Conservation (phyloP, 352 stramenopile species). For the Achlya hypogyna region DNA sequence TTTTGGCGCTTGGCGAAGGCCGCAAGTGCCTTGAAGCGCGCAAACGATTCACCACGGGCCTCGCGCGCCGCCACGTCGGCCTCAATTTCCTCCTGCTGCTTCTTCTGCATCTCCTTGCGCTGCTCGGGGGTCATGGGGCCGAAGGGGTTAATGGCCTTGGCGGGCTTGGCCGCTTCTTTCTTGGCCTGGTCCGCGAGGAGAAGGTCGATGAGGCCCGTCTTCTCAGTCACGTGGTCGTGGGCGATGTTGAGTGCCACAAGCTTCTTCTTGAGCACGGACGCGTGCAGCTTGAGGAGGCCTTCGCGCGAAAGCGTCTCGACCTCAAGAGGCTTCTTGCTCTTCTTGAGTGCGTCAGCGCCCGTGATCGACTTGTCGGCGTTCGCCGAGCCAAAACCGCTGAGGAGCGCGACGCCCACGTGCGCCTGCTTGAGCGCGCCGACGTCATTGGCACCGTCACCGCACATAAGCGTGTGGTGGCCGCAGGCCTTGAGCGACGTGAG, state of each 20-base stretch:
- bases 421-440: constrained; percentile 92
- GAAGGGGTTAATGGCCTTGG: constrained; percentile 37
- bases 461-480: constrained; percentile 94
- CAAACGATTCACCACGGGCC: constrained; percentile 78
- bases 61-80: constrained; percentile 65
- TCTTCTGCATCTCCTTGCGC: constrained; percentile 72
- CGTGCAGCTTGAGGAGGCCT: constrained; percentile 78
- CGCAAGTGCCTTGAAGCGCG: constrained; percentile 75
- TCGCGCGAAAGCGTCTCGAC: constrained; percentile 35
- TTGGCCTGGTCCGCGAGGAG: constrained; percentile 58
- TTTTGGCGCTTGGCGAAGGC: constrained; percentile 78
- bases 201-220: constrained; percentile 73
- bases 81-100: constrained; percentile 75
- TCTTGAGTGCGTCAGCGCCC: constrained; percentile 65
- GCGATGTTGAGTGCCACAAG: constrained; percentile 59
- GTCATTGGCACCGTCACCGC: constrained; percentile 98
- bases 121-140: constrained; percentile 51
- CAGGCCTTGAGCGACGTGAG: constrained; percentile 91
- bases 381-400: constrained; percentile 73
- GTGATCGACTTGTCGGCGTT: constrained; percentile 84
- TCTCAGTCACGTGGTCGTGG: constrained; percentile 56
- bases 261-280: constrained; percentile 77
- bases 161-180: constrained; percentile 52
- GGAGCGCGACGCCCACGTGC: constrained; percentile 74
- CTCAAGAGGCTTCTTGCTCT: constrained; percentile 29